These are phyloP conservation scores for Erythrobasidium hasegawianum DNA, from an alignment of 1,284 basidiomycete genomes.

Conservation along the genomic window DNA sequence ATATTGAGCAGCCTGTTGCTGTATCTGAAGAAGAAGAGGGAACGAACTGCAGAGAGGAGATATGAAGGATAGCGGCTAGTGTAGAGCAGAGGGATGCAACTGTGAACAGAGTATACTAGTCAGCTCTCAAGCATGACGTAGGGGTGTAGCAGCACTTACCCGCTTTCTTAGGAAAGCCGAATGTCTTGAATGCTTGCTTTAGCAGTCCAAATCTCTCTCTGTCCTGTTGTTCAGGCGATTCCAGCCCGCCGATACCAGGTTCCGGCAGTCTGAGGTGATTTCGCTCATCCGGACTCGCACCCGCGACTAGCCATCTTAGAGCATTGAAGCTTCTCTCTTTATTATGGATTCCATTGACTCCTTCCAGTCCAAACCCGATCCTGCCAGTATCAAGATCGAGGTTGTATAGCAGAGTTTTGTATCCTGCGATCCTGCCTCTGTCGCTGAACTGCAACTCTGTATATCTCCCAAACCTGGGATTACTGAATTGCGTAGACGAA, in stretches of 20 bases:
- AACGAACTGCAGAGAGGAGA: constrained; percentile 87
- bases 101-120: neutral
- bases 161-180: constrained; percentile 74
- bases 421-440: constrained; percentile 71
- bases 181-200: constrained; percentile 85
- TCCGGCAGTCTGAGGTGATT: constrained; percentile 63
- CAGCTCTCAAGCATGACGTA: too few relatives aligned
- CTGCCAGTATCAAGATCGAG: constrained; percentile 58
- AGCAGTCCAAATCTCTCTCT: constrained; percentile 57
- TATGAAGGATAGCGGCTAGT: constrained; percentile 87
- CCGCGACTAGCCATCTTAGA: constrained; percentile 91
- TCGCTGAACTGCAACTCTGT: constrained; percentile 53
- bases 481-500: constrained; percentile 48
- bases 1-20: constrained; percentile 60
- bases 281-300: constrained; percentile 79
- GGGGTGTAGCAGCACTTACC: constrained; percentile 18
- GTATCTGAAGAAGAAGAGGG: constrained; percentile 3
- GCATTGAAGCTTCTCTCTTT: constrained; percentile 93
- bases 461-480: constrained; percentile 51
- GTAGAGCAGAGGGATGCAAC: constrained; percentile 94
- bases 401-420: constrained; percentile 97
- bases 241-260: constrained; percentile 53
- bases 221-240: constrained; percentile 69
- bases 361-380: constrained; percentile 9
- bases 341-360: constrained; percentile 26